These are phyloP conservation scores for Paecilomyces dactylethromorphus DNA, from an alignment of 2,329 filamentous ascomycete genomes.

Conservation along the genomic window DNA sequence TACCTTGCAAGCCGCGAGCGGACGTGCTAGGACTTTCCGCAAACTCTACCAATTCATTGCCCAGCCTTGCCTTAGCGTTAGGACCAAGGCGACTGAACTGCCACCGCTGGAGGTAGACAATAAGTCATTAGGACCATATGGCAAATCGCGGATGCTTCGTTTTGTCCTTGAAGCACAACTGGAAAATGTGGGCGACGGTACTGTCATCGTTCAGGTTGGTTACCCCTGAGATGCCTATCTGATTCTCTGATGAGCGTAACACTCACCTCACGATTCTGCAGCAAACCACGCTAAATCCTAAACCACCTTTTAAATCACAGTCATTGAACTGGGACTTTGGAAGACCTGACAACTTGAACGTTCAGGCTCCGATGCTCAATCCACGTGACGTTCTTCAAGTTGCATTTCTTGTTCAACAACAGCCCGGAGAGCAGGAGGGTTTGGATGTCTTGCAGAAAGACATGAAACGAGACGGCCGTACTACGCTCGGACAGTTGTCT, in stretches of 20 bases:
- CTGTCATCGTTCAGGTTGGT: constrained; percentile 67
- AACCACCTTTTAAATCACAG: constrained; percentile 46
- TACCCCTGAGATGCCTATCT: constrained; percentile 6
- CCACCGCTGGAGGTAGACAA: constrained; percentile 40
- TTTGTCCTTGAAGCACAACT: constrained; percentile 91
- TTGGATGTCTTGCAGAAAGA: constrained; percentile 47
- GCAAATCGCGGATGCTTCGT: constrained; percentile 32
- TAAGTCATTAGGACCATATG: constrained; percentile 38
- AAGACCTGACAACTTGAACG: constrained; percentile 19
- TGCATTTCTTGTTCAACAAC: constrained; percentile 55
- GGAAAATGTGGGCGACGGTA: constrained; percentile 84
- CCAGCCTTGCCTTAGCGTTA: constrained; percentile 79
- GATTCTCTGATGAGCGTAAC: background rate
- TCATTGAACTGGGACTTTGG: constrained; percentile 51
- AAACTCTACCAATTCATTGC: constrained; percentile 97
- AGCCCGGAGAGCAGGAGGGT: constrained; percentile 39
- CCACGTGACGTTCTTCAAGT: constrained; percentile 61
- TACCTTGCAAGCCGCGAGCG: constrained; percentile 43
- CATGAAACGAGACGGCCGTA: constrained; percentile 44
- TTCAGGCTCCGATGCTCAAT: constrained; percentile 44
- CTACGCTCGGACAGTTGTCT: constrained; percentile 71
- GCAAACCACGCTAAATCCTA: constrained; percentile 44
- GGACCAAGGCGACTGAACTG: constrained; percentile 75
- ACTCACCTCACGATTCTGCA: constrained; percentile 16
- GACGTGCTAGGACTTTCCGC: constrained; percentile 74